These are phyloP conservation scores for Diddensiella santjacobensis DNA, from an alignment of 805 yeast genomes.

Conservation along the genomic window DNA sequence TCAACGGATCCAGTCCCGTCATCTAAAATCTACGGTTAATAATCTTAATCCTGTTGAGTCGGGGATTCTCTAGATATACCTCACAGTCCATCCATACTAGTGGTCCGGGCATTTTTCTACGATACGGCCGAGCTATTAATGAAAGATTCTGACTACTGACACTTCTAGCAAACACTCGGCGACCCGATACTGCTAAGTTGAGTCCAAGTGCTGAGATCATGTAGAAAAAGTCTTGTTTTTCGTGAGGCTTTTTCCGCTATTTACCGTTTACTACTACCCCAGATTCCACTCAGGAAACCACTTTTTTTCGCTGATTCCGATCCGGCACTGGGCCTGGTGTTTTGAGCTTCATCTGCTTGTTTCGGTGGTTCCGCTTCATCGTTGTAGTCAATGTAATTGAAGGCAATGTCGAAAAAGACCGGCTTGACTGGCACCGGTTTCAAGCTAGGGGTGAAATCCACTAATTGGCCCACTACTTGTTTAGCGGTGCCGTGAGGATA, in stretches of 20 bases:
- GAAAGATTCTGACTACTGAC: not conserved
- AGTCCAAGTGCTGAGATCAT: not conserved
- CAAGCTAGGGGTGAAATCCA: constrained; percentile 37
- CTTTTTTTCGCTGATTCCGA: constrained; percentile 54
- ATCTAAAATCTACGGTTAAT: constrained; percentile 38
- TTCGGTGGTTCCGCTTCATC: constrained; percentile 12
- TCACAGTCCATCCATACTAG: constrained; percentile 97
- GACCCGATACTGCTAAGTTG: not conserved
- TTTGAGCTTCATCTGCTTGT: not conserved
- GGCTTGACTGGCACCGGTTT: constrained; percentile 77
- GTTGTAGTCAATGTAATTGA: constrained; percentile 61
- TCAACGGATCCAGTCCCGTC: constrained; percentile 85
- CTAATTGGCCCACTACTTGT: constrained; percentile 27
- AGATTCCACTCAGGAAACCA: constrained; percentile 59
- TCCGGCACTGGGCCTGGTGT: constrained; percentile 21
- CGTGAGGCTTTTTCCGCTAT: not conserved
- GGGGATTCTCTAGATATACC: no score
- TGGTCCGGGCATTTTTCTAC: constrained; percentile 20
- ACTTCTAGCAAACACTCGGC: not conserved
- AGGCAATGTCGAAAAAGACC: constrained; percentile 86
- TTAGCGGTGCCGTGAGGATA: constrained; percentile 35
- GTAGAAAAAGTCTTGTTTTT: not conserved
- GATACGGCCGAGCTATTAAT: not conserved
- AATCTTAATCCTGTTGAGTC: constrained; percentile 6
- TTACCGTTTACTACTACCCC: constrained; percentile 18